phyloP scores from a whole-genome alignment of 2,329 filamentous ascomycete genomes.

The Paradendryphiella salina region DNA sequence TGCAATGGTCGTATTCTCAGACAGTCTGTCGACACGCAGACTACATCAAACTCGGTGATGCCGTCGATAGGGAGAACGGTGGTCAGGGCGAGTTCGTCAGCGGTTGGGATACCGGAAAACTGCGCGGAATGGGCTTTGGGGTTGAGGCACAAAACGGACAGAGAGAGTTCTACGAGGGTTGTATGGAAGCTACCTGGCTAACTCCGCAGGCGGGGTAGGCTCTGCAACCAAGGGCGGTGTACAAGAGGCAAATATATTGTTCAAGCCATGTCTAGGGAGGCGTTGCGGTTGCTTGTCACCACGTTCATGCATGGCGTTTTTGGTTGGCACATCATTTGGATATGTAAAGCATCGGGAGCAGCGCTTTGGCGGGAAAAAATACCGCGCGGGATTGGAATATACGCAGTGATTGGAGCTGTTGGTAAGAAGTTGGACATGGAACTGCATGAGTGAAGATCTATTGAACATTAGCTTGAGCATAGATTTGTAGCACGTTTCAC shows the following conservation, averaged over 20 bases:
- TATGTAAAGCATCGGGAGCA: slow-evolving; percentile 8
- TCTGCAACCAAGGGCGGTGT: not conserved
- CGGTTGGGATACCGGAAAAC: slow-evolving; percentile 47
- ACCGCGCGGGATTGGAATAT: not conserved
- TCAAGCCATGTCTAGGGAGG: slow-evolving; percentile 24
- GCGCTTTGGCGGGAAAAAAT: not conserved
- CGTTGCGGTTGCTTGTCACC: slow-evolving; percentile 28
- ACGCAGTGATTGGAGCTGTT: not conserved
- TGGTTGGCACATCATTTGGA: slow-evolving; percentile 22
- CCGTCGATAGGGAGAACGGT: slow-evolving; percentile 39
- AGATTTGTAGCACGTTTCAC: not conserved
- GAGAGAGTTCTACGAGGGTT: slow-evolving; percentile 39
- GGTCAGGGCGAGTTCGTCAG: slow-evolving; percentile 45
- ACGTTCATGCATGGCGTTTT: slow-evolving; percentile 35
- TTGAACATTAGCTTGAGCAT: slow-evolving; percentile 11
- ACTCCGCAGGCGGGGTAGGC: slow-evolving; percentile 36
- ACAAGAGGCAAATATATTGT: slow-evolving; percentile 8
- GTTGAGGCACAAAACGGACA: slow-evolving; percentile 39
- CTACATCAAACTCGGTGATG: slow-evolving; percentile 42
- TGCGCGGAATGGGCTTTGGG: slow-evolving; percentile 43
- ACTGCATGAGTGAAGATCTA: slow-evolving; percentile 2
- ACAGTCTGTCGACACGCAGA: slow-evolving; percentile 46
- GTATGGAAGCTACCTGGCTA: slow-evolving; percentile 47
- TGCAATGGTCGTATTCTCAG: slow-evolving; percentile 46
- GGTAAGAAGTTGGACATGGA: slow-evolving; percentile 2